Conservation (phyloP, 2,329 filamentous ascomycete species). For the Fusarium coicis region DNA sequence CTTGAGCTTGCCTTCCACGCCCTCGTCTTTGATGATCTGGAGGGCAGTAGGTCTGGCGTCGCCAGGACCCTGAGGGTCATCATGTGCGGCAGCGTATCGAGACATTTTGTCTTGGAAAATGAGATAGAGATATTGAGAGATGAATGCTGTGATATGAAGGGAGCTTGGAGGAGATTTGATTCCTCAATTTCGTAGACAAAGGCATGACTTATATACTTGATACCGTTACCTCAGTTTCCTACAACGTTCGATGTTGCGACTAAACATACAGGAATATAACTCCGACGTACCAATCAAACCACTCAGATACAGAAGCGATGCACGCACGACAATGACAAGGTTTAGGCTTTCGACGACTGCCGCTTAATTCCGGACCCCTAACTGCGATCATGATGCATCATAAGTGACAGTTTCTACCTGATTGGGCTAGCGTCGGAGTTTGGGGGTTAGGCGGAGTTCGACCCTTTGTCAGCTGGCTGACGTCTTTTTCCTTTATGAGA, state of each 20-base stretch:
- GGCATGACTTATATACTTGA: not conserved
- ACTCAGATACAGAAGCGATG: not conserved
- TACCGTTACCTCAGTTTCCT: not conserved
- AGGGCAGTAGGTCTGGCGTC: constrained; percentile 55
- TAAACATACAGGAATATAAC: no score
- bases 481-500: constrained; percentile 11
- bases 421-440: constrained; percentile 22
- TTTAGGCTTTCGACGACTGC: not conserved
- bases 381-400: not conserved
- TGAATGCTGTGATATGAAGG: not conserved
- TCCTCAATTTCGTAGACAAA: no score
- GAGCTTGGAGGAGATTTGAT: not conserved
- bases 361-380: not conserved
- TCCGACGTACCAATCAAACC: not conserved
- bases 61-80: constrained; percentile 47
- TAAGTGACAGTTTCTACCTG: constrained; percentile 26
- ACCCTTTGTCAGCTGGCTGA: constrained; percentile 23
- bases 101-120: not conserved
- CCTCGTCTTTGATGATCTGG: constrained; percentile 53
- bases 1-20: constrained; percentile 45
- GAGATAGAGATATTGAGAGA: not conserved
- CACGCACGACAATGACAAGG: not conserved
- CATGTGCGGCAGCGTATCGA: constrained; percentile 19
- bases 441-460: not conserved
- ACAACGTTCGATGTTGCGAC: not conserved